Conservation (phyloP, 2,329 filamentous ascomycete genomes). For the Metarhizium rileyi region DNA sequence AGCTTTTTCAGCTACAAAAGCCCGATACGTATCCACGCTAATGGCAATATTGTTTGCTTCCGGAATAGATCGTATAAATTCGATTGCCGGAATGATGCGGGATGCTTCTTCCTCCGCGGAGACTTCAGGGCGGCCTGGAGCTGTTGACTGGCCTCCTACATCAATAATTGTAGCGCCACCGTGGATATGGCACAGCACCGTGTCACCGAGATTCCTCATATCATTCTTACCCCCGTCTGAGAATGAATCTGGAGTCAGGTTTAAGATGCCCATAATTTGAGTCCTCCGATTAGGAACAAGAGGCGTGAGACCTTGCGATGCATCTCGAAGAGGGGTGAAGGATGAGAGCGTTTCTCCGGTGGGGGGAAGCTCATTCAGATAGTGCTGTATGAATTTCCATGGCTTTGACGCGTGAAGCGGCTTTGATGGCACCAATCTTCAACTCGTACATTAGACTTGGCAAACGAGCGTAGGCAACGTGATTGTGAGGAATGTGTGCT, state of each 20-base stretch:
- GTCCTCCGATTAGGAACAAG: conserved; percentile 52
- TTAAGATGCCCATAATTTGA: conserved; percentile 86
- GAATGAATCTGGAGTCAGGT: conserved; percentile 93
- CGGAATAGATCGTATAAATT: conserved; percentile 58
- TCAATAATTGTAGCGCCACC: conserved; percentile 79
- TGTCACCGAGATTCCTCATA: conserved; percentile 43
- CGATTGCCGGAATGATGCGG: conserved; percentile 72
- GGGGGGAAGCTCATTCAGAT: conserved; percentile 48
- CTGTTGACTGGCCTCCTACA: conserved; percentile 86
- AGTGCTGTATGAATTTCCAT: conserved; percentile 51
- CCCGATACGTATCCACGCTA: conserved; percentile 88
- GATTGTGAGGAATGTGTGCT: conserved; percentile 15
- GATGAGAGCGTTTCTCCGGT: conserved; percentile 43
- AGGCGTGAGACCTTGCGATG: conserved; percentile 45
- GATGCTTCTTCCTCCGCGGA: conserved; percentile 62
- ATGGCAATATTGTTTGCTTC: conserved; percentile 57
- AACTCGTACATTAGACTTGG: not conserved
- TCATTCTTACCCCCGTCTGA: conserved; percentile 72
- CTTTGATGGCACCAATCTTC: conserved; percentile 45
- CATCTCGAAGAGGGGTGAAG: conserved; percentile 43
- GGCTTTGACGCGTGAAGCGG: conserved; percentile 42
- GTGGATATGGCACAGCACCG: conserved; percentile 51
- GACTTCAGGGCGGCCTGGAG: conserved; percentile 63
- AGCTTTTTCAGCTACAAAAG: conserved; percentile 68
- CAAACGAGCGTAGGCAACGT: not conserved